These are phyloP conservation scores for Mycena rosella DNA, from an alignment of 768 basidiomycete species.

Conservation along the genomic window DNA sequence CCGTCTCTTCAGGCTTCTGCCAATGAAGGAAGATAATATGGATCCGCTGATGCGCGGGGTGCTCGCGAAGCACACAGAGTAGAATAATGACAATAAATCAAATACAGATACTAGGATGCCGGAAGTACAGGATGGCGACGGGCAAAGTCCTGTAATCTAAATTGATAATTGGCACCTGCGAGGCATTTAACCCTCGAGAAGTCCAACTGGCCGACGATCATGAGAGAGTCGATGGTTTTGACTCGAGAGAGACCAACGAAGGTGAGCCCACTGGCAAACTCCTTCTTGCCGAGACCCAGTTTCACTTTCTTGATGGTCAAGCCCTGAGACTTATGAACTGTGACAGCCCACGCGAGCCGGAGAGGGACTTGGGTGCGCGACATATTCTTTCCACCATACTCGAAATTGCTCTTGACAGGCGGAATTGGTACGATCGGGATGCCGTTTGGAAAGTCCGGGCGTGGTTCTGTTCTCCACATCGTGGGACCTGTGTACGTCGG, in stretches of 20 bases:
- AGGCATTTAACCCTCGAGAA: conserved; percentile 9
- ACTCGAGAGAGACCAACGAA: conserved; percentile 35
- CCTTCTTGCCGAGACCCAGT: conserved; percentile 62
- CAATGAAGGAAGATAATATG: no score
- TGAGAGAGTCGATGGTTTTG: conserved; percentile 9
- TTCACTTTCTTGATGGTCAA: conserved; percentile 77
- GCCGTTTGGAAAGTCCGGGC: conserved; percentile 20
- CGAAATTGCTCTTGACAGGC: conserved; percentile 28
- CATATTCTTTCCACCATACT: conserved; percentile 19
- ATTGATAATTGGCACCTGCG: conserved; percentile 6
- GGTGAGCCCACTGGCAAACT: conserved; percentile 34
- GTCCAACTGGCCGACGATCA: conserved; percentile 26
- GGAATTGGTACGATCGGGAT: conserved; percentile 36
- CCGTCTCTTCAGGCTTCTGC: no score
- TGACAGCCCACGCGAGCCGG: conserved; percentile 79
- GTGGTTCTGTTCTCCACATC: conserved; percentile 24
- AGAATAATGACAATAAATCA: neutral
- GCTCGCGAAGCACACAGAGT: neutral
- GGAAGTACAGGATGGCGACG: conserved; percentile 9
- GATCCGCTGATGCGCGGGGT: neutral
- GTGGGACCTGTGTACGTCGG: conserved; percentile 37
- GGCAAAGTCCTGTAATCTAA: conserved; percentile 4
- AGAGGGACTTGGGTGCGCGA: conserved; percentile 60
- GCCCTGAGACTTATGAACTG: conserved; percentile 82
- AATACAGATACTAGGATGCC: no score